Evolutionary conservation across 257 asterid species (phyloP), one percentile per base, ranked within the genome.

Genomic region (Apocynum venetum): DNA sequence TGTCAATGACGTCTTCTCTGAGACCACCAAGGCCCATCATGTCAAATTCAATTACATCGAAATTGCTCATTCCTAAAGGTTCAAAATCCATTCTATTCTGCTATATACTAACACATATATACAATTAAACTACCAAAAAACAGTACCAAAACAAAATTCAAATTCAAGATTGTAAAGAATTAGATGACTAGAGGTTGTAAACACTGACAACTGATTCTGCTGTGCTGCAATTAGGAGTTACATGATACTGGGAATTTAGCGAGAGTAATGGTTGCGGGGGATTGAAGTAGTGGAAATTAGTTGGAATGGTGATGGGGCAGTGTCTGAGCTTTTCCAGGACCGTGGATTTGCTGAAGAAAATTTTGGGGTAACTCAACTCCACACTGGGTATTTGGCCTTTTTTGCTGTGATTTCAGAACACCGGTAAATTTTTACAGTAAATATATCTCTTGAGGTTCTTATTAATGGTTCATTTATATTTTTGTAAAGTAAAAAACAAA

Each of bases 41-140:
- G 53, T 80, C 80, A 31, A 80, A 75, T 69, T 75, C 83, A 5
- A 70, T 75, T 68, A 75, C 80, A 69, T 80, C 80, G 5, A 2
- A 43, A 48, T 69, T 80, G 7, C 83, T 76, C 55, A 80, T 70
- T 56, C 68, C 71, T 51, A 75, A 38, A 6, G 80, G 83, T 69
- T 75, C 80, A 48, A 80, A 75, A 73, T 80, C 79, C 80, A 75
- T 80, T 68, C 48, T 47, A 44, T n/a, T 71, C 40, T 53, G 51
- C 19, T 47, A 75, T 8, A 10, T 46, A 61, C 13, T 59, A 35
- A 46, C 43, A 60, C 56, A 35, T 35, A 10, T 25, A 52, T 36
- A 46, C 6, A 60, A 43, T 17, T 12, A 61, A 56, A 40, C 1
- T 36, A 57, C 20, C 31, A 70, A 25, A 53, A 41, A 77, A 38